These are phyloP conservation scores for Blastocystis sp. DNA, from an alignment of 352 stramenopile genomes.

Conservation along the genomic window DNA sequence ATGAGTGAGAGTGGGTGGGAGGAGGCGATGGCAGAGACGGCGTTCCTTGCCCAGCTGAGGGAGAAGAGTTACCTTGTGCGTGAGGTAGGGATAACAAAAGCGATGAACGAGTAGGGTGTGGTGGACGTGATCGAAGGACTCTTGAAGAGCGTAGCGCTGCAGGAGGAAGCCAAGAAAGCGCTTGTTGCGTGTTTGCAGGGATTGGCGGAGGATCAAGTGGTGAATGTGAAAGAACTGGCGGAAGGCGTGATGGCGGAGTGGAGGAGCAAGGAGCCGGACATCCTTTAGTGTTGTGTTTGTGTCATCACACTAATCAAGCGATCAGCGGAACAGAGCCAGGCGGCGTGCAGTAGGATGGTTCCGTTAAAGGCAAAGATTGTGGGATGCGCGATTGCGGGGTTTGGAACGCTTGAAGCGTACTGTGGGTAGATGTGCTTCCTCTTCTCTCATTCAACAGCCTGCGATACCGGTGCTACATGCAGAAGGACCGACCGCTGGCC, in stretches of 20 bases:
- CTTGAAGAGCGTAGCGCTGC: not conserved
- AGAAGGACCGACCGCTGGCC: slow-evolving; percentile 26
- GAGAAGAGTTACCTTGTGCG: not conserved
- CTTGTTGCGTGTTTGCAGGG: not conserved
- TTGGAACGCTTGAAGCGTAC: not conserved
- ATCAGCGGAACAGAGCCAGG: no score
- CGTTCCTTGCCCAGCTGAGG: not conserved
- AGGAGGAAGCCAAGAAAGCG: not conserved
- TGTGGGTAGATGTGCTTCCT: not conserved
- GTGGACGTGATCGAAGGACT: not conserved
- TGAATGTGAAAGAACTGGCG: slow-evolving; percentile 24
- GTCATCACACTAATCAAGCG: no score
- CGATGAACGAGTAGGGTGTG: not conserved
- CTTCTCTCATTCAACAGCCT: not conserved
- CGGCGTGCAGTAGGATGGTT: not conserved
- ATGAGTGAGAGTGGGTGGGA: not conserved
- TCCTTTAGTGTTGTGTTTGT: no score
- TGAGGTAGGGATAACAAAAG: not conserved
- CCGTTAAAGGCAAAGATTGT: not conserved
- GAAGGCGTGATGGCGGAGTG: not conserved
- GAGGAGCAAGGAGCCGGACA: not conserved
- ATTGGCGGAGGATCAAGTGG: not conserved
- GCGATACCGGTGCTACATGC: not conserved
- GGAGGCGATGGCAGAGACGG: not conserved
- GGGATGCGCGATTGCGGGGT: not conserved